phyloP scores from a whole-genome alignment of 1,284 basidiomycete genomes.

The Boletus calvinii region DNA sequence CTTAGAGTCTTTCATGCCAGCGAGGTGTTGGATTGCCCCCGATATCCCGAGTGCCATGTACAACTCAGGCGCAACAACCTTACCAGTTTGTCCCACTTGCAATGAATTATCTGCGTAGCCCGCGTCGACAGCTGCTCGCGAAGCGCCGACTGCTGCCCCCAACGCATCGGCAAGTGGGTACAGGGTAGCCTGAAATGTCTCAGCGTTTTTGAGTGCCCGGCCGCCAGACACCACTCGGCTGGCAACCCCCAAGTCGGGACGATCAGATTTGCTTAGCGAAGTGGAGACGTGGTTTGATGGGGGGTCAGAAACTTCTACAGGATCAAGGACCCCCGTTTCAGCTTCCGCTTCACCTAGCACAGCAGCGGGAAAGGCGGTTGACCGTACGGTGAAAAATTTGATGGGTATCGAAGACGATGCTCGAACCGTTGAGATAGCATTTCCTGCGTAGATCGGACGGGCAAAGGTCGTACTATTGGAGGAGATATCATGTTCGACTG shows the following conservation, averaged over 20 bases:
- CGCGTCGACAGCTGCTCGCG: conserved; percentile 96
- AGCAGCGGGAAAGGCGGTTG: conserved; percentile 90
- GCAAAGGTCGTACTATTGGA: conserved; percentile 80
- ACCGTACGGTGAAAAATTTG: conserved; percentile 95
- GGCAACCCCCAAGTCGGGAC: conserved; percentile 91
- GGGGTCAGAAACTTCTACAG: conserved; percentile 61
- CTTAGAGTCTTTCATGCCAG: conserved; percentile 99
- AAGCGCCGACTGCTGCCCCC: conserved; percentile 95
- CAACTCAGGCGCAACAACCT: conserved; percentile 92
- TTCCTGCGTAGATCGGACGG: conserved; percentile 97
- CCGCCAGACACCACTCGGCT: conserved; percentile 93
- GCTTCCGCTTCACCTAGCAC: conserved; percentile 46
- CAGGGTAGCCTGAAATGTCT: conserved; percentile 86
- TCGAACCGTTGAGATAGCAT: conserved; percentile 92
- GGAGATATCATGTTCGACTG: conserved; percentile 72
- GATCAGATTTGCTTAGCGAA: conserved; percentile 85
- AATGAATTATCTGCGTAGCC: conserved; percentile 98
- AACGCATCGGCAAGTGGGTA: conserved; percentile 91
- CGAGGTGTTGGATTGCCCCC: conserved; percentile 96
- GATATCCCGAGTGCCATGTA: conserved; percentile 98
- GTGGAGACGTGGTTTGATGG: conserved; percentile 82
- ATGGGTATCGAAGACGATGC: conserved; percentile 71
- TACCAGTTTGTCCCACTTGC: conserved; percentile 99
- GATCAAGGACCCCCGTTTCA: conserved; percentile 63
- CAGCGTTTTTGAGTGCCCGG: conserved; percentile 91